Evolutionary conservation across 2,329 filamentous ascomycete genomes (phyloP).

Genomic region (Beauveria pseudobassiana): DNA sequence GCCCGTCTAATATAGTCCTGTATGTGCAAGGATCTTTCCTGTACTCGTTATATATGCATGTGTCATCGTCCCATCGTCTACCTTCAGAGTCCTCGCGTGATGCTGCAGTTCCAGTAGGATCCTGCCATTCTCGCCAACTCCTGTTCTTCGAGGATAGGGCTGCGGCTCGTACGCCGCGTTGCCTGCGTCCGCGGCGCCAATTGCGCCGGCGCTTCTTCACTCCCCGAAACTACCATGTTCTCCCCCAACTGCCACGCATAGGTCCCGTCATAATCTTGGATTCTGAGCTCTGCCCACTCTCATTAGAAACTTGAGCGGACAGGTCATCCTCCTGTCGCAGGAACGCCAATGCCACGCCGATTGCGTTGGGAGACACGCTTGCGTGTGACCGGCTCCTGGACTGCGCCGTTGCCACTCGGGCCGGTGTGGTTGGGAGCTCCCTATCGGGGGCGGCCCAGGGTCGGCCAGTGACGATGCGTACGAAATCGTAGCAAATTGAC

Average conservation of each 20-base stretch:
- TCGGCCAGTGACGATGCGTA: constrained; percentile 16
- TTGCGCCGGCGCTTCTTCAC: constrained; percentile 19
- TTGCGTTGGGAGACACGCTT: not conserved
- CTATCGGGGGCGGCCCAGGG: constrained; percentile 38
- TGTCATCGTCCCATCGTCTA: not conserved
- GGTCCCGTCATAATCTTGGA: constrained; percentile 9
- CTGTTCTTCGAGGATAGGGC: constrained; percentile 18
- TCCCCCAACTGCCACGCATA: constrained; percentile 14
- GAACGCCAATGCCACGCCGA: constrained; percentile 7
- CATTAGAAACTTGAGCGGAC: not conserved
- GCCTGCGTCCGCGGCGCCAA: not conserved
- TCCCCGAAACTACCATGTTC: constrained; percentile 18
- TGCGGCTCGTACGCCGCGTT: constrained; percentile 13
- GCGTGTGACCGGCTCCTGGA: not conserved
- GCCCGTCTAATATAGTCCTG: not conserved
- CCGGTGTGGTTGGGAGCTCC: constrained; percentile 31
- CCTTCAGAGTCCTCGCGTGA: not conserved
- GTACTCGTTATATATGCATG: not conserved
- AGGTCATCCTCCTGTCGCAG: not conserved
- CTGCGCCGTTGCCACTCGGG: not conserved
- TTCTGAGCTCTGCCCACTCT: not conserved
- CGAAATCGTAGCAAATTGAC: not conserved
- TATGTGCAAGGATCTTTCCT: not conserved
- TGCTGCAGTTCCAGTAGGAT: constrained; percentile 16
- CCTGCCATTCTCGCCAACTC: constrained; percentile 20